Evolutionary conservation across 2,329 filamentous ascomycete genomes (phyloP), one percentile per base, ranked within the genome.

Genomic region (Ophiobolus disseminans): DNA sequence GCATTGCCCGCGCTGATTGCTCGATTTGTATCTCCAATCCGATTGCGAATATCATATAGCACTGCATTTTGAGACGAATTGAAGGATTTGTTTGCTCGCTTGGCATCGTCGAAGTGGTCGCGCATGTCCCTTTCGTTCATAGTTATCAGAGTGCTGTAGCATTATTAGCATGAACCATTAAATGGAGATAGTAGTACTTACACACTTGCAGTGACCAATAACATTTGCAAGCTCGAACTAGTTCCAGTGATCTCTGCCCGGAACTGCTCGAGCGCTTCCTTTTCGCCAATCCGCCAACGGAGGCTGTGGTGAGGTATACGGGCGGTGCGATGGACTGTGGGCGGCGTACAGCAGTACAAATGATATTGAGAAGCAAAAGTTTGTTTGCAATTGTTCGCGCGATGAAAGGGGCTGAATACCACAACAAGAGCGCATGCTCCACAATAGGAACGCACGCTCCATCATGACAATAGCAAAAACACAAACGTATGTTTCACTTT

Each of bases 271-370:
- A 58, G 17, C 5, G 40, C 53, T 7, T 60, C 52, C 21, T 47
- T 54, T 14, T 62, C 52, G 9, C 35, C 40, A 7, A 55, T 23
- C 2, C 45, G 31, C 52, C 54, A 60, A n/a, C n/a, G n/a, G n/a
- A n/a, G n/a, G n/a, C n/a, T n/a, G n/a, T n/a, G n/a, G n/a, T n/a
- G n/a, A n/a, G n/a, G n/a, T n/a, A n/a, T n/a, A n/a, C n/a, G n/a
- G n/a, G n/a, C n/a, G n/a, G n/a, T n/a, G n/a, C n/a, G n/a, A n/a
- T n/a, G n/a, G n/a, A n/a, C n/a, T n/a, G n/a, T n/a, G n/a, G n/a
- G n/a, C n/a, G n/a, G n/a, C n/a, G n/a, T n/a, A n/a, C n/a, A n/a
- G n/a, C n/a, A n/a, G n/a, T n/a, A n/a, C n/a, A n/a, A n/a, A n/a
- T n/a, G n/a, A n/a, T n/a, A n/a, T n/a, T n/a, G n/a, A n/a, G n/a